Evolutionary conservation across 257 asterid species (phyloP).

Genomic region (Nicotiana otophora): DNA sequence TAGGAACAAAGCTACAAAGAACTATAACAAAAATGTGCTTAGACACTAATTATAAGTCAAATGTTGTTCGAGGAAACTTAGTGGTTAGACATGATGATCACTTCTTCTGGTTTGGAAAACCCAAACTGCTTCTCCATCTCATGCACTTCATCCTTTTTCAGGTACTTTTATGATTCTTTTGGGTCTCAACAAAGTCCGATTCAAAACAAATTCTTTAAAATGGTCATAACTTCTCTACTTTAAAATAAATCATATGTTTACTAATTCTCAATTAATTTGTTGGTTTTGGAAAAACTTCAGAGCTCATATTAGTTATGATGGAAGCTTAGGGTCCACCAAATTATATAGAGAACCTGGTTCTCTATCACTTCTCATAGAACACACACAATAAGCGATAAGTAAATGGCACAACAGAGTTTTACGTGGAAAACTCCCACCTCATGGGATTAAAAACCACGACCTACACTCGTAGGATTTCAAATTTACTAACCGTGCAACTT

Average conservation of each 20-base stretch:
- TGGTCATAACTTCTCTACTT: background rate
- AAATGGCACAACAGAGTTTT: too few species aligned
- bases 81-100: slow-evolving; percentile 66
- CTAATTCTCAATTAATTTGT: background rate
- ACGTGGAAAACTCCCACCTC: too few species aligned
- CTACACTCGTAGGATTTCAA: too few species aligned
- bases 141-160: slow-evolving; percentile 68
- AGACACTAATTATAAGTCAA: slow-evolving; percentile 44
- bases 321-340: too few species aligned
- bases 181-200: too few species aligned
- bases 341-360: too few species aligned
- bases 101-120: slow-evolving; percentile 61
- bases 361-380: too few species aligned
- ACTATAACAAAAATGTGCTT: slow-evolving; percentile 71
- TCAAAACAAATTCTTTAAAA: too few species aligned
- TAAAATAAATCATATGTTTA: background rate
- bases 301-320: slow-evolving; percentile 53
- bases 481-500: too few species aligned
- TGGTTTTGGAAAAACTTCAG: slow-evolving; percentile 21
- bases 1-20: slow-evolving; percentile 69
- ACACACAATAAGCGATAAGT: too few species aligned
- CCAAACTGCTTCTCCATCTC: slow-evolving; percentile 65
- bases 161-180: slow-evolving; percentile 26
- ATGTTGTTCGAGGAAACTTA: slow-evolving; percentile 47
- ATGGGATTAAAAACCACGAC: too few species aligned